A percentile compares a stretch with the other conserved stretches of the same genome.
phyloP scores from a whole-genome alignment of 495 filamentous ascomycete genomes.

The Astrocystis sublimbata region DNA sequence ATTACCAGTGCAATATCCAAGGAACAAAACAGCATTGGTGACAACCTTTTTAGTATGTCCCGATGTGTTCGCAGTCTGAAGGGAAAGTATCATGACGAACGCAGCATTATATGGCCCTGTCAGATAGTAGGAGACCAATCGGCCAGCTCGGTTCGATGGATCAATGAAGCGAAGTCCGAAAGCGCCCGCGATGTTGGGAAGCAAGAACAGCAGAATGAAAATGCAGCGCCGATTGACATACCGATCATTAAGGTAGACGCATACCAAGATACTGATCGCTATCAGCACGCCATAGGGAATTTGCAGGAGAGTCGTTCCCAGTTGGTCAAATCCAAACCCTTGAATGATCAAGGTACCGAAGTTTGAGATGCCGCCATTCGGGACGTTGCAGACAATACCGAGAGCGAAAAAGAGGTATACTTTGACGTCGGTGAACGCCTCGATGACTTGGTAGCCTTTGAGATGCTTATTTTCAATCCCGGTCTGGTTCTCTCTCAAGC shows the following conservation, averaged over 20 bases:
- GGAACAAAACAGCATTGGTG: constrained; percentile 59
- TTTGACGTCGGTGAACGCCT: constrained; percentile 59
- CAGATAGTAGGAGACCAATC: constrained; percentile 56
- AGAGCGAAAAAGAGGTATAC: constrained; percentile 60
- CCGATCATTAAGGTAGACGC: constrained; percentile 59
- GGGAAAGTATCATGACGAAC: constrained; percentile 58
- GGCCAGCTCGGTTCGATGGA: constrained; percentile 44
- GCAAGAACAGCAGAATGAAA: constrained; percentile 55
- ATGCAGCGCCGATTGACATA: constrained; percentile 57
- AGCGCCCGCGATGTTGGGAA: constrained; percentile 54
- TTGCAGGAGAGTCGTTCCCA: constrained; percentile 52
- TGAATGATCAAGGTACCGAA: constrained; percentile 64
- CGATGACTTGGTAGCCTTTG: constrained; percentile 59
- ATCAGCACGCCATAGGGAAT: constrained; percentile 62
- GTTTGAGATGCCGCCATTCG: constrained; percentile 59
- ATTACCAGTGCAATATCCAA: constrained; percentile 38
- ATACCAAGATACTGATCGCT: constrained; percentile 56
- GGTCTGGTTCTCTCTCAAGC: constrained; percentile 31
- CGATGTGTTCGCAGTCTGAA: constrained; percentile 44
- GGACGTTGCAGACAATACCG: constrained; percentile 51
- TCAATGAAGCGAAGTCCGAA: constrained; percentile 59
- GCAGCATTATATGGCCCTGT: constrained; percentile 57
- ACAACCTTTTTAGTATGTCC: constrained; percentile 66
- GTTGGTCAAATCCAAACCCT: constrained; percentile 59
- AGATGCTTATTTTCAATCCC: constrained; percentile 47